Conservation (phyloP, 2,329 filamentous ascomycete species). For the Lachnellula cervina region DNA sequence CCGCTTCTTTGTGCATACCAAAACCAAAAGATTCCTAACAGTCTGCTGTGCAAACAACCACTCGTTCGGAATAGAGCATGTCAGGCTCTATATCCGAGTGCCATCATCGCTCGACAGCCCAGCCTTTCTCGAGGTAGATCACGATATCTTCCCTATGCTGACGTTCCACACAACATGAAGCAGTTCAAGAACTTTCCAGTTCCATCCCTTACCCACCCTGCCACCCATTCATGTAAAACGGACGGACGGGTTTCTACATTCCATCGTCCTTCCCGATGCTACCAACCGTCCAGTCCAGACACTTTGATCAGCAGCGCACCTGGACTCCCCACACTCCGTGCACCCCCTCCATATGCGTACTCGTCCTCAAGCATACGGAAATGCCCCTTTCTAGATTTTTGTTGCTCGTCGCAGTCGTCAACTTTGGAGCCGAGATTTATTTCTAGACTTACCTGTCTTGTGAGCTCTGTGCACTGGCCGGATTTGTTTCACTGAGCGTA, state of each 20-base stretch:
- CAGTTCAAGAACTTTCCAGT: neutral
- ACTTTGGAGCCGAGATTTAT: conserved; percentile 13
- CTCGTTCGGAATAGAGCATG: neutral
- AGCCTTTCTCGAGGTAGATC: neutral
- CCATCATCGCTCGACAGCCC: neutral
- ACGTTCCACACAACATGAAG: neutral
- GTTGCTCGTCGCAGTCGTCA: conserved; percentile 14
- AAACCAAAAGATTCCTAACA: conserved; percentile 1
- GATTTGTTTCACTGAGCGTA: conserved; percentile 2
- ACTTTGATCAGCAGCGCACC: neutral
- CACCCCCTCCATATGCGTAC: neutral
- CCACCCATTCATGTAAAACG: neutral
- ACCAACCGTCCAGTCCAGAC: neutral
- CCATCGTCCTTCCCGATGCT: neutral
- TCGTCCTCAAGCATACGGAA: neutral
- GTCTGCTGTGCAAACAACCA: neutral
- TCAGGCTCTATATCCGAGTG: no score
- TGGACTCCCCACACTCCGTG: neutral
- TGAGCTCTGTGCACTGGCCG: neutral
- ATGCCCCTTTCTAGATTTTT: conserved; percentile 1
- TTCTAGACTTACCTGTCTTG: conserved; percentile 7
- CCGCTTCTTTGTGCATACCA: conserved; percentile 8
- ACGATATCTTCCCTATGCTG: neutral
- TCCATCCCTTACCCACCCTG: neutral
- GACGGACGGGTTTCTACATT: neutral